Percentiles rank a stretch among this genome's conserved stretches.
phyloP scores from a whole-genome alignment of 805 yeast species.

The Cyberlindnera nakhonratchasimensis region DNA sequence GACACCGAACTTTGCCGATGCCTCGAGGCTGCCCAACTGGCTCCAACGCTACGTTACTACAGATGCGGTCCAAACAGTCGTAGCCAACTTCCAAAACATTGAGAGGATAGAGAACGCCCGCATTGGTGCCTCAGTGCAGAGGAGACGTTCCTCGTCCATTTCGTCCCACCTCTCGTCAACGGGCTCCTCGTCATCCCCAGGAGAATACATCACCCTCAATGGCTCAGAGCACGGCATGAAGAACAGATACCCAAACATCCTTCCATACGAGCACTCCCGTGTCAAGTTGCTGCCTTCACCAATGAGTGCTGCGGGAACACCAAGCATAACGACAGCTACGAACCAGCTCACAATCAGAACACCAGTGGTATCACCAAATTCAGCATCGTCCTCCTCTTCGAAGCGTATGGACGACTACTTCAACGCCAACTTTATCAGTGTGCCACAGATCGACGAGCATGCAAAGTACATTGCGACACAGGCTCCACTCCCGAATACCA shows the following conservation, averaged over 20 bases:
- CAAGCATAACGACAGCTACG: constrained; percentile 1
- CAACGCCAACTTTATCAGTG: constrained; percentile 63
- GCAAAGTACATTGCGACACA: constrained; percentile 76
- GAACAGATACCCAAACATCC: constrained; percentile 77
- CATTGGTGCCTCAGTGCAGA: constrained; percentile 19
- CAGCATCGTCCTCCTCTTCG: constrained; percentile 2
- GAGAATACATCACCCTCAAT: constrained; percentile 30
- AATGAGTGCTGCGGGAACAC: constrained; percentile 18
- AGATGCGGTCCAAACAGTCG: constrained; percentile 24
- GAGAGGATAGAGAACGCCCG: constrained; percentile 34
- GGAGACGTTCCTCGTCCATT: constrained; percentile 14
- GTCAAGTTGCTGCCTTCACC: constrained; percentile 33
- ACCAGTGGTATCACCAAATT: constrained; percentile 28
- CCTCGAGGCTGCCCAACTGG: constrained; percentile 43
- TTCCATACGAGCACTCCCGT: constrained; percentile 64
- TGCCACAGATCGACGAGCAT: constrained; percentile 33
- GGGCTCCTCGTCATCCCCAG: constrained; percentile 14
- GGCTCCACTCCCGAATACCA: constrained; percentile 78
- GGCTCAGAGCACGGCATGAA: constrained; percentile 70
- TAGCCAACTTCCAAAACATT: constrained; percentile 30
- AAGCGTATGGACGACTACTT: constrained; percentile 22
- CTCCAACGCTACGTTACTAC: constrained; percentile 32
- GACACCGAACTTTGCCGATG: constrained; percentile 12
- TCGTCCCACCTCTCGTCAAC: constrained; percentile 2
- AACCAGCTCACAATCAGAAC: constrained; percentile 6